Conservation (phyloP, 495 filamentous ascomycete genomes). For the Hypoxylon fuscum region DNA sequence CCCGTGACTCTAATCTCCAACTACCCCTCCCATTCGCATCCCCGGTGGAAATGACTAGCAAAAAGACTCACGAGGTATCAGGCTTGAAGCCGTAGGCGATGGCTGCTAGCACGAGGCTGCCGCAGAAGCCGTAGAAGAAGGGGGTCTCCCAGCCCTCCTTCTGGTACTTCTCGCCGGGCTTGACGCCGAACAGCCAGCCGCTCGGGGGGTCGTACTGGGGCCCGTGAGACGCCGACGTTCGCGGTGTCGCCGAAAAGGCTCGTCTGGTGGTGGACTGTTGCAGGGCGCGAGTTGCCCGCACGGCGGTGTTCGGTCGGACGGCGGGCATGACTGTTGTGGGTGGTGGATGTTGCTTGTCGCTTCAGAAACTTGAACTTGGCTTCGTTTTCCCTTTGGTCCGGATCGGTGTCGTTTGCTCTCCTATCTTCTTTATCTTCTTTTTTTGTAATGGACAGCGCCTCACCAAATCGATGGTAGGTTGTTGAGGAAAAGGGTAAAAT, state of each 20-base stretch:
- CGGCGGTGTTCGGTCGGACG: slow-evolving; percentile 44
- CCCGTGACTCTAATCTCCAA: not conserved
- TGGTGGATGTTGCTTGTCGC: slow-evolving; percentile 4
- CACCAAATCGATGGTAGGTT: slow-evolving; percentile 7
- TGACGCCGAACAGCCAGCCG: slow-evolving; percentile 90
- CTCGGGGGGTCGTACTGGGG: slow-evolving; percentile 88
- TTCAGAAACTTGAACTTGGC: not conserved
- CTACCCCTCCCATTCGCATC: not conserved
- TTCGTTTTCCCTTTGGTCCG: slow-evolving; percentile 11
- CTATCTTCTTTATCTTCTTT: slow-evolving; percentile 4
- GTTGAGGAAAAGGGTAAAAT: not conserved
- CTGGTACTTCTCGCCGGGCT: slow-evolving; percentile 91
- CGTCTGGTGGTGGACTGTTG: slow-evolving; percentile 33
- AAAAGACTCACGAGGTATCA: slow-evolving; percentile 88
- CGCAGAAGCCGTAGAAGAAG: slow-evolving; percentile 89
- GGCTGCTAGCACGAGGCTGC: slow-evolving; percentile 75
- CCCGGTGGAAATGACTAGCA: not conserved
- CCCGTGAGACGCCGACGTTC: slow-evolving; percentile 65
- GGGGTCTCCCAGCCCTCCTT: slow-evolving; percentile 95
- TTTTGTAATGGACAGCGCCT: not conserved
- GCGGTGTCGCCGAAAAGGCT: slow-evolving; percentile 48
- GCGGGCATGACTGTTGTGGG: slow-evolving; percentile 44
- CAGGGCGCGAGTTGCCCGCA: slow-evolving; percentile 44
- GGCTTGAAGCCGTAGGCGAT: slow-evolving; percentile 96
- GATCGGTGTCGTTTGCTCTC: slow-evolving; percentile 2